These are phyloP conservation scores for Hypoxylon sp. DNA, from an alignment of 2,329 filamentous ascomycete genomes.

Conservation along the genomic window DNA sequence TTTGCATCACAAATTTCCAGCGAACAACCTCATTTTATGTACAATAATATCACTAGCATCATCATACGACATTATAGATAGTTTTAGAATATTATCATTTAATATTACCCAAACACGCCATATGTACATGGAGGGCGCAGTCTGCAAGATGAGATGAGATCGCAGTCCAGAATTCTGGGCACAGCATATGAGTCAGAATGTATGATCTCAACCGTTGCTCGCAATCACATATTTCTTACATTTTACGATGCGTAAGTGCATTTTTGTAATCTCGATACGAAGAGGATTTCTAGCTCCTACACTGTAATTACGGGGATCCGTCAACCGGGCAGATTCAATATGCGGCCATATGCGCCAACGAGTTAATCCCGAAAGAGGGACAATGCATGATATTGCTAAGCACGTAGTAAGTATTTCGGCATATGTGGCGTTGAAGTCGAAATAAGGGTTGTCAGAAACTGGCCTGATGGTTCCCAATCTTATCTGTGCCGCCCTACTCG, in stretches of 20 bases:
- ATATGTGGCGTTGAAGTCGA: slow-evolving; percentile 19
- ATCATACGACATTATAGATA: slow-evolving; percentile 24
- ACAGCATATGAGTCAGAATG: background rate
- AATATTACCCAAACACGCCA: slow-evolving; percentile 21
- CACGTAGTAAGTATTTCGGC: slow-evolving; percentile 4
- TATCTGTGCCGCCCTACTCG: slow-evolving; percentile 14
- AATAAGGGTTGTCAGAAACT: slow-evolving; percentile 5
- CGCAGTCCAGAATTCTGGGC: background rate
- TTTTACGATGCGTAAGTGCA: background rate
- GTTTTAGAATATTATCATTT: slow-evolving; percentile 29
- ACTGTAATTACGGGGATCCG: slow-evolving; percentile 1
- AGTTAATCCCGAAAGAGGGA: slow-evolving; percentile 11
- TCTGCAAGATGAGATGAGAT: slow-evolving; percentile 14
- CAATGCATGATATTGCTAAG: slow-evolving; percentile 8
- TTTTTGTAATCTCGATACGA: slow-evolving; percentile 17
- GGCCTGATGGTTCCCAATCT: slow-evolving; percentile 9
- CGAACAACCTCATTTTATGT: slow-evolving; percentile 21
- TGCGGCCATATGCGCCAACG: slow-evolving; percentile 16
- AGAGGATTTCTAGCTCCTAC: slow-evolving; percentile 1
- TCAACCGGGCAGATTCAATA: slow-evolving; percentile 3
- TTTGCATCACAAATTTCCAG: slow-evolving; percentile 26
- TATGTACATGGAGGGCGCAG: slow-evolving; percentile 9
- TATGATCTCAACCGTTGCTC: background rate
- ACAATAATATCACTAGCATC: slow-evolving; percentile 29
- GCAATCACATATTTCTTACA: background rate